Conservation (phyloP, 2,329 filamentous ascomycete species). For the Metarhizium sp. region DNA sequence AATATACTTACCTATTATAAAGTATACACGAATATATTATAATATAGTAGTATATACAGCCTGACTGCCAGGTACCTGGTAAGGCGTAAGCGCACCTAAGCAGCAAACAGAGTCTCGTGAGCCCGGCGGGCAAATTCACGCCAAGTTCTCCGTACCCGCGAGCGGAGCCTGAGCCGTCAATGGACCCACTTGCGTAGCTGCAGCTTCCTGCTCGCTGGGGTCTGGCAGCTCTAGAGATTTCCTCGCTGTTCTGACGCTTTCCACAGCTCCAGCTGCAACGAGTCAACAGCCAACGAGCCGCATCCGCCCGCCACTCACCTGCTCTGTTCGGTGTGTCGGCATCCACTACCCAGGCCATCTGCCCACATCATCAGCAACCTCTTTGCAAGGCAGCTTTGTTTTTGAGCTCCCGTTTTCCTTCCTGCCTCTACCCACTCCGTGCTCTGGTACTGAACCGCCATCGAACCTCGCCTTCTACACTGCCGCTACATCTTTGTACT, state of each 20-base stretch:
- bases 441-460: neutral
- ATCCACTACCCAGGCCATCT: neutral
- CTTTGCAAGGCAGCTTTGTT: slow-evolving; percentile 1
- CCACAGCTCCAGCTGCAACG: slow-evolving; percentile 1
- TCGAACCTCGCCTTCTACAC: neutral
- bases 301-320: slow-evolving; percentile 1
- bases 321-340: neutral
- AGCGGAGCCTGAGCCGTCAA: no score
- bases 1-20: no score
- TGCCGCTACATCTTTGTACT: neutral
- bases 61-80: no score
- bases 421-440: neutral
- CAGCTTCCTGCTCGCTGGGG: no score
- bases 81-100: no score
- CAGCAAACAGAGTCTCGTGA: no score
- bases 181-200: no score
- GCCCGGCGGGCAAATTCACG: no score
- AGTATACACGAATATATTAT: no score
- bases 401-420: slow-evolving; percentile 2
- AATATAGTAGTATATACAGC: no score
- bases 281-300: neutral
- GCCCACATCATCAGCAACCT: neutral
- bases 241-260: slow-evolving; percentile 8
- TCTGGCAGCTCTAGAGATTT: neutral
- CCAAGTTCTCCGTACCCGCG: no score